phyloP scores from a whole-genome alignment of 2,329 filamentous ascomycete species.

The Pestalotiopsis sp. region DNA sequence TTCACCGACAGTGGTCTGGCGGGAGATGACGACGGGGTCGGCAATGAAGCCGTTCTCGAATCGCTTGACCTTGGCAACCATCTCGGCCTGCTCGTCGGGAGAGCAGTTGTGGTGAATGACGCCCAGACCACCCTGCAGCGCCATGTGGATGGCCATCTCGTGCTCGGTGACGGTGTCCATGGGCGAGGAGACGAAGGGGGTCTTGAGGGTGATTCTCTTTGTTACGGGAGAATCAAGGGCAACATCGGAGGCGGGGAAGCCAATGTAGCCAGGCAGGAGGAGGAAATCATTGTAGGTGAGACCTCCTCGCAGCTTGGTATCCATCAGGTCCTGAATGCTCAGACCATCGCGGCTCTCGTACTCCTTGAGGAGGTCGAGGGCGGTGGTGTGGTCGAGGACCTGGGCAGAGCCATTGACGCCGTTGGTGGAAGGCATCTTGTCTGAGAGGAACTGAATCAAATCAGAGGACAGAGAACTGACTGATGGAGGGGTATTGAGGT shows the following conservation, averaged over 20 bases:
- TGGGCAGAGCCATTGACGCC: constrained; percentile 55
- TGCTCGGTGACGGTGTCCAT: constrained; percentile 99
- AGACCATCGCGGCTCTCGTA: constrained; percentile 85
- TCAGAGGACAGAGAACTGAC: constrained; percentile 32
- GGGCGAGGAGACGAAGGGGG: constrained; percentile 93
- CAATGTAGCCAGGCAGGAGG: constrained; percentile 94
- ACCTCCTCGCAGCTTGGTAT: constrained; percentile 88
- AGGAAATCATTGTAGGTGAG: constrained; percentile 99
- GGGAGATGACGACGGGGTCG: constrained; percentile 89
- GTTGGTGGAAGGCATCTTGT: constrained; percentile 72
- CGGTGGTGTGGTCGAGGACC: constrained; percentile 72
- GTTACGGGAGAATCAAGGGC: constrained; percentile 88
- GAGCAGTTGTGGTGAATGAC: constrained; percentile 99
- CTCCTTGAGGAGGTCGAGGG: constrained; percentile 78
- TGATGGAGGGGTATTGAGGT: constrained; percentile 37
- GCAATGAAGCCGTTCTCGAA: constrained; percentile 99
- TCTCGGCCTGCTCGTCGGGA: constrained; percentile 94
- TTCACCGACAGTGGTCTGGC: constrained; percentile 84
- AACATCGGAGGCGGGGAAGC: constrained; percentile 91
- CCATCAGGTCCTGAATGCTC: constrained; percentile 80
- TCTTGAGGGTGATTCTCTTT: constrained; percentile 94
- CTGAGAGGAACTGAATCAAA: constrained; percentile 12
- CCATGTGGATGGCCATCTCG: constrained; percentile 99
- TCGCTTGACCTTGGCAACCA: constrained; percentile 98
- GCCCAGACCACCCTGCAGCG: constrained; percentile 81